phyloP scores from a whole-genome alignment of 1,284 basidiomycete species.

The Dichomitus squalens region DNA sequence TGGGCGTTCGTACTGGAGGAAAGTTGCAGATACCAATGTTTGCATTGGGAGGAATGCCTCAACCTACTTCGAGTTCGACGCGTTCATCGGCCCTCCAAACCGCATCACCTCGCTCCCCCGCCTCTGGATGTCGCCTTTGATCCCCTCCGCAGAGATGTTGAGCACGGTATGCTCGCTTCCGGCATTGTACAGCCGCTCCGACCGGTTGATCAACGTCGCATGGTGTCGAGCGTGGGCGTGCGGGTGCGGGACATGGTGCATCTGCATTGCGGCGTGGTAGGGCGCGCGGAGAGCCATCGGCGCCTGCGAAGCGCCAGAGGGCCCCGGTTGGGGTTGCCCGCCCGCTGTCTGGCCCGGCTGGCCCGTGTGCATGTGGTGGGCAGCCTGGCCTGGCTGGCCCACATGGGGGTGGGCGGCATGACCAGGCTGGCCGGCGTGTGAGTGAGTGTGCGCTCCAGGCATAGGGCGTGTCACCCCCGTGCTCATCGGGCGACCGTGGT shows the following conservation, averaged over 20 bases:
- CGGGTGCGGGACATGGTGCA: constrained; percentile 79
- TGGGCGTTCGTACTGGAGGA: too few species aligned
- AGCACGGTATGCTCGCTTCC: constrained; percentile 31
- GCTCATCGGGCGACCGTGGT: constrained; percentile 11
- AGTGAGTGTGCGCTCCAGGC: constrained; percentile 7
- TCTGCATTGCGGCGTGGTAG: constrained; percentile 47
- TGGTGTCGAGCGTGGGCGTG: constrained; percentile 74
- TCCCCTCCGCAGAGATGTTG: constrained; percentile 30
- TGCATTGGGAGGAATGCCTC: neutral
- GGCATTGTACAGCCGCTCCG: constrained; percentile 45
- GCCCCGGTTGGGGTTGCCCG: neutral
- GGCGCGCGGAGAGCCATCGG: constrained; percentile 51
- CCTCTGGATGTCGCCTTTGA: constrained; percentile 43
- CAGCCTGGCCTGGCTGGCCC: constrained; percentile 6
- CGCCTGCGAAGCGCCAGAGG: constrained; percentile 9
- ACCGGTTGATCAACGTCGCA: constrained; percentile 45
- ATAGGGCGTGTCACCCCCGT: neutral
- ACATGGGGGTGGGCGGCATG: constrained; percentile 7
- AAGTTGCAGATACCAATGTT: too few species aligned
- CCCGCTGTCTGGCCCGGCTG: constrained; percentile 15
- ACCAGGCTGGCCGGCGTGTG: constrained; percentile 11
- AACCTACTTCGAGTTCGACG: constrained; percentile 1
- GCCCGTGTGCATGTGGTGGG: constrained; percentile 4
- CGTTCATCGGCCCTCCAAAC: constrained; percentile 37
- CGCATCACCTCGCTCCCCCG: constrained; percentile 48